A percentile compares a stretch with the other conserved stretches of the same genome.
phyloP scores from a whole-genome alignment of 2,329 filamentous ascomycete species.

The Pseudopyrenochaeta lycopersici region DNA sequence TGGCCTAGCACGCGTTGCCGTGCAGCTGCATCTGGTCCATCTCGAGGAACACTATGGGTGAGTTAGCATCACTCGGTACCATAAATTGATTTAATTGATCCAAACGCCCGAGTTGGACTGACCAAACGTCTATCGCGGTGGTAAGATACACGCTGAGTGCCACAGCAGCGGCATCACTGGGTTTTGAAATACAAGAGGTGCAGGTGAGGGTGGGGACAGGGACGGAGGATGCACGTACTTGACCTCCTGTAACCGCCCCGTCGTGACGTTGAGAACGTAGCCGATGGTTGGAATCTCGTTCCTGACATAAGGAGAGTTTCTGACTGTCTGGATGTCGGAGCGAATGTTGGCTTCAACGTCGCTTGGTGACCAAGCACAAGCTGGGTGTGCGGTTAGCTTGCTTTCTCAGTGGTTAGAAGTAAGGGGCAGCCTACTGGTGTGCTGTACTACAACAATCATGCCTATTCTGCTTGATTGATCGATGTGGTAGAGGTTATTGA shows the following conservation, averaged over 20 bases:
- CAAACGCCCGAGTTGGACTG: background rate
- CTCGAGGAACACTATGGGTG: conserved; percentile 17
- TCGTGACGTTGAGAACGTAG: conserved; percentile 26
- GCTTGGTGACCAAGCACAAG: conserved; percentile 15
- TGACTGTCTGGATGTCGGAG: conserved; percentile 19
- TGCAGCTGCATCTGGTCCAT: conserved; percentile 19
- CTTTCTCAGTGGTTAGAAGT: background rate
- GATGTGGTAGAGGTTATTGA: conserved; percentile 20
- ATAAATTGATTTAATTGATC: background rate
- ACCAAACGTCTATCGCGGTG: background rate
- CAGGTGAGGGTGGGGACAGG: background rate
- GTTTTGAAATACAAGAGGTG: background rate
- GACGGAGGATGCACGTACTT: conserved; percentile 22
- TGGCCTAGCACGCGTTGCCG: conserved; percentile 16
- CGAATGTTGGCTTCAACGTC: conserved; percentile 21
- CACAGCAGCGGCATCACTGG: conserved; percentile 4
- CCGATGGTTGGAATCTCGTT: conserved; percentile 27
- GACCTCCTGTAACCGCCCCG: conserved; percentile 24
- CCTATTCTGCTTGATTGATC: conserved; percentile 20
- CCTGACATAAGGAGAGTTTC: conserved; percentile 18
- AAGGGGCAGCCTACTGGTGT: conserved; percentile 18
- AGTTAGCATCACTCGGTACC: conserved; percentile 9
- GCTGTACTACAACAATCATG: conserved; percentile 33
- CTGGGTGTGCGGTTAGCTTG: conserved; percentile 8
- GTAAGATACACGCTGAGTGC: background rate